These are phyloP conservation scores for Wickerhamiella pararugosa DNA, from an alignment of 1,139 yeast genomes.

Conservation along the genomic window DNA sequence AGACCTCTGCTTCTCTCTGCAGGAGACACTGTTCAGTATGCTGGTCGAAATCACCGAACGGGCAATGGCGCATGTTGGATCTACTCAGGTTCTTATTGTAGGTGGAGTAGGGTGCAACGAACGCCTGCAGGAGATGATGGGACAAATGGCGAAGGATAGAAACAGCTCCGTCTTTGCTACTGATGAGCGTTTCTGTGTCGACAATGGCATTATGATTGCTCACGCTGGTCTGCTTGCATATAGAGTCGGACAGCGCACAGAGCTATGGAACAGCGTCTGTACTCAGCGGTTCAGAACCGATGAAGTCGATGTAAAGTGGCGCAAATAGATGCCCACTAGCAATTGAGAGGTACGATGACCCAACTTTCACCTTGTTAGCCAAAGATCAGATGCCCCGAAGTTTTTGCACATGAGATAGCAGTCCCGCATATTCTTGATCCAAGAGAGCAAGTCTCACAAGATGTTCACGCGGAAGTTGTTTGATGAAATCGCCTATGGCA, in stretches of 20 bases:
- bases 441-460: too few species aligned
- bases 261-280: conserved; percentile 60
- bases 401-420: too few species aligned
- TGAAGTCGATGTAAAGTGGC: conserved; percentile 81
- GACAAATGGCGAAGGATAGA: conserved; percentile 74
- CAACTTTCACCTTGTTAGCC: too few species aligned
- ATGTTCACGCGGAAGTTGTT: too few species aligned
- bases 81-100: conserved; percentile 79
- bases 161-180: conserved; percentile 84
- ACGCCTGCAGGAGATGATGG: conserved; percentile 92
- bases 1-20: conserved; percentile 84
- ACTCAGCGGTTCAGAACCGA: conserved; percentile 91
- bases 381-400: too few species aligned
- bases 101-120: conserved; percentile 97
- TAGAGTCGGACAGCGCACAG: conserved; percentile 58
- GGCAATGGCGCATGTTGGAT: conserved; percentile 95
- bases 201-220: conserved; percentile 97
- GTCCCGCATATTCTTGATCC: too few species aligned
- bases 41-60: conserved; percentile 94
- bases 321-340: conserved; percentile 16
- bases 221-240: conserved; percentile 88
- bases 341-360: not conserved
- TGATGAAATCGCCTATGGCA: too few species aligned
- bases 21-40: conserved; percentile 89
- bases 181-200: conserved; percentile 92